These are phyloP conservation scores for Coccomyxa sp. DNA, from an alignment of 139 green algal species.

Conservation along the genomic window DNA sequence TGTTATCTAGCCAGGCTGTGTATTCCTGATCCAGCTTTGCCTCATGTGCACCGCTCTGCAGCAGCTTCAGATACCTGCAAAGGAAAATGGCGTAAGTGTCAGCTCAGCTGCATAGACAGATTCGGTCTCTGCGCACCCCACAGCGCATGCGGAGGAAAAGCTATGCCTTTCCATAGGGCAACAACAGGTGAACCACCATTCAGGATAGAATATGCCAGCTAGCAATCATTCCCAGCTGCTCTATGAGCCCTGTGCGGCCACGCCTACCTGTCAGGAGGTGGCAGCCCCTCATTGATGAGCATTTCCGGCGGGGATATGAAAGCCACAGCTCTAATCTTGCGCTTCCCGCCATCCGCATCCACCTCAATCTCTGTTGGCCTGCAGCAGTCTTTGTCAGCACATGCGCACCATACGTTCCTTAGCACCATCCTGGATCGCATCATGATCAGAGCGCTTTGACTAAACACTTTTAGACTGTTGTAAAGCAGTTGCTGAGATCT, in stretches of 20 bases:
- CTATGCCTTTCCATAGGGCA: no score
- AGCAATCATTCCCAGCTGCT: neutral
- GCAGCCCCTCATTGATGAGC: constrained; percentile 28
- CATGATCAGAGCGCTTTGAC: no score
- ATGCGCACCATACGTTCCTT: neutral
- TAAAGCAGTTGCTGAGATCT: no score
- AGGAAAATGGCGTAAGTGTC: no score
- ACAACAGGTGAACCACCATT: no score
- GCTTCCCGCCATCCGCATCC: constrained; percentile 9
- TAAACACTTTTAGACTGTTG: no score
- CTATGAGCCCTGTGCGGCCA: neutral
- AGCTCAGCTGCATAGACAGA: no score
- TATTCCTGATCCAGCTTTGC: constrained; percentile 31
- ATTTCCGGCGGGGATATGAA: constrained; percentile 39
- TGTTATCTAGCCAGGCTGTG: constrained; percentile 28
- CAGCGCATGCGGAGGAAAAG: no score
- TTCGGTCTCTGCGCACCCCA: no score
- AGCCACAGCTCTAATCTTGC: constrained; percentile 29
- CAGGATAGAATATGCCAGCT: no score
- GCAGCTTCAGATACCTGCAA: constrained; percentile 43
- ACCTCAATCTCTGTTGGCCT: constrained; percentile 39
- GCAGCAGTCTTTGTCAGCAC: constrained; percentile 34
- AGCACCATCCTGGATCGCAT: no score
- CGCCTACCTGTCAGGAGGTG: constrained; percentile 24
- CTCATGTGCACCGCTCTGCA: constrained; percentile 28